phyloP scores from a whole-genome alignment of 495 filamentous ascomycete genomes.

The Neurospora terricola region DNA sequence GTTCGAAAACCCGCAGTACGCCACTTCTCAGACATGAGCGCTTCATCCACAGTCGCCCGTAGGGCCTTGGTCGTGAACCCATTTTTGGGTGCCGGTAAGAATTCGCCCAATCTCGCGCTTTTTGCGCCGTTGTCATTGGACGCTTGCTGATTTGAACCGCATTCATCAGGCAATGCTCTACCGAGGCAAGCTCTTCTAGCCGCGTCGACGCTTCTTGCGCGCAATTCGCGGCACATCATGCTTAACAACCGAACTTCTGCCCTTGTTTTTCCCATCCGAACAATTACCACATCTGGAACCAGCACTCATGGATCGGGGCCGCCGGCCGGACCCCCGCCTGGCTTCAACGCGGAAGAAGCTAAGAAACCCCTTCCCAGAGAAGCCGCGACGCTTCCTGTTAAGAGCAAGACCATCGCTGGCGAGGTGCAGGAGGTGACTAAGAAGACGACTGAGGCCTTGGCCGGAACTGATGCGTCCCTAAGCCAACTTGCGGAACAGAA shows the following conservation, averaged over 20 bases:
- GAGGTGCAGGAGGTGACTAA: conserved; percentile 19
- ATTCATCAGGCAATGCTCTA: conserved; percentile 24
- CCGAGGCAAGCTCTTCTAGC: conserved; percentile 30
- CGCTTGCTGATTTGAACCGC: neutral
- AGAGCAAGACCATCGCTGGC: conserved; percentile 20
- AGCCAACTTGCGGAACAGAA: conserved; percentile 27
- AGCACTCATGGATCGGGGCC: conserved; percentile 37
- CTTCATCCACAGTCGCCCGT: conserved; percentile 48
- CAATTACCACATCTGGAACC: conserved; percentile 60
- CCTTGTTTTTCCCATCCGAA: conserved; percentile 54
- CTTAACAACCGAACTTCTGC: conserved; percentile 53
- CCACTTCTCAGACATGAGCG: conserved; percentile 39
- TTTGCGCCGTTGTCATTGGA: conserved; percentile 5
- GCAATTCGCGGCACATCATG: conserved; percentile 47
- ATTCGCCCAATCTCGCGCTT: conserved; percentile 2
- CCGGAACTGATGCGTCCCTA: conserved; percentile 17
- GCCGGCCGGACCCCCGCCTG: conserved; percentile 68
- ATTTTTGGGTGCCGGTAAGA: conserved; percentile 35
- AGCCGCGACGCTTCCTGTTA: conserved; percentile 21
- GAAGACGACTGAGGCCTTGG: conserved; percentile 20
- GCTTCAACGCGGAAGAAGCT: conserved; percentile 84
- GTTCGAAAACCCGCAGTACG: neutral
- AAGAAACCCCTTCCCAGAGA: conserved; percentile 69
- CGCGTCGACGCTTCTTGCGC: conserved; percentile 43
- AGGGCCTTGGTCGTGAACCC: conserved; percentile 47